phyloP scores from a whole-genome alignment of 2,329 filamentous ascomycete genomes.

The Coleophoma cylindrospora region DNA sequence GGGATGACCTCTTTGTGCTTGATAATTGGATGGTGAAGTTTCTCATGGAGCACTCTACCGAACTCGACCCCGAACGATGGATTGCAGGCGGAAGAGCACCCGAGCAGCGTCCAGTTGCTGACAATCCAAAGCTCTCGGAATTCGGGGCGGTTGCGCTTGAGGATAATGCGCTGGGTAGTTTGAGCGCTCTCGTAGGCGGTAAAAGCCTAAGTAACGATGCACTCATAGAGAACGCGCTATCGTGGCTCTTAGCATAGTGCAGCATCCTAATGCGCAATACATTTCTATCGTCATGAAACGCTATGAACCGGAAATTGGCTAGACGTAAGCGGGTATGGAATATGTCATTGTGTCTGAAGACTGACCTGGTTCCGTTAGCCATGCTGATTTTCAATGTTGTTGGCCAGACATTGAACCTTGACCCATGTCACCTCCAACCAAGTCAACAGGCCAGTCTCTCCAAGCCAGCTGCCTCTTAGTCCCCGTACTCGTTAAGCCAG shows the following conservation, averaged over 20 bases:
- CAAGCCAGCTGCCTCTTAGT: no score
- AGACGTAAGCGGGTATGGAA: no score
- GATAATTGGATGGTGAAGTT: conserved; percentile 36
- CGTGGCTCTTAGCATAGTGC: neutral
- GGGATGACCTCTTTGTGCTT: conserved; percentile 31
- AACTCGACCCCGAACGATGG: conserved; percentile 1
- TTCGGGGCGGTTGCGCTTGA: neutral
- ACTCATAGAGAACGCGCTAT: conserved; percentile 2
- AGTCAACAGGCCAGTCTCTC: no score
- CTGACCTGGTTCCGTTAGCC: no score
- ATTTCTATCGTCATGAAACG: no score
- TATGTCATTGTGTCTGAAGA: no score
- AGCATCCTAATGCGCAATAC: no score
- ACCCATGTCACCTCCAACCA: no score
- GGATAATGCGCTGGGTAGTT: neutral
- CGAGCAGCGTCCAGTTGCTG: neutral
- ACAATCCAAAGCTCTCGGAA: neutral
- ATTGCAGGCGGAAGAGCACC: neutral
- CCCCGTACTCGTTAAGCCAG: neutral
- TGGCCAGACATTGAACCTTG: no score
- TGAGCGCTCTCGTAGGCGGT: conserved; percentile 1
- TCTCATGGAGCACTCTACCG: conserved; percentile 11
- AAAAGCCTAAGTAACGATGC: conserved; percentile 3
- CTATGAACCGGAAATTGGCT: no score
- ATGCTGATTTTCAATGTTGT: no score